phyloP scores from a whole-genome alignment of 257 asterid species.

The Coffea canephora region DNA sequence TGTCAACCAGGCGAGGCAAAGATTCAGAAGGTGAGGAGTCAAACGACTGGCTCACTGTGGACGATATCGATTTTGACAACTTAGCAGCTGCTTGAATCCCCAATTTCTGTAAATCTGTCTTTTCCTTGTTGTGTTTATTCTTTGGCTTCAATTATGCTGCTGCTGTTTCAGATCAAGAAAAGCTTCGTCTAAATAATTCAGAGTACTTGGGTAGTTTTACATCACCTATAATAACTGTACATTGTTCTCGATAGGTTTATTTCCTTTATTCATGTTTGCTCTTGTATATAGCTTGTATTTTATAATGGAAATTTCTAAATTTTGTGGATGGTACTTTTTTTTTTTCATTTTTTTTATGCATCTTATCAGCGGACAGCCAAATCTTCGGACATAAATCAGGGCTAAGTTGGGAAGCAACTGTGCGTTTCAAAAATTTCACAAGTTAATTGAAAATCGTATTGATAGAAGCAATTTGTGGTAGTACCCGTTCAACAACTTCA shows the following conservation, averaged over 20 bases:
- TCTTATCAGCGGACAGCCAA: neutral
- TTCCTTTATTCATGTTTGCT: neutral
- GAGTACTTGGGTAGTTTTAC: neutral
- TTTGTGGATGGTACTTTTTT: neutral
- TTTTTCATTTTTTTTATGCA: no score
- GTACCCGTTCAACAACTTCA: no score
- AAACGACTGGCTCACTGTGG: conserved; percentile 70
- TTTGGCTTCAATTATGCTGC: conserved; percentile 11
- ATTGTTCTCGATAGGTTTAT: neutral
- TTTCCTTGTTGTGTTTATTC: neutral
- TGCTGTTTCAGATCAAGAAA: neutral
- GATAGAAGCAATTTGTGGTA: no score
- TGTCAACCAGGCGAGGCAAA: conserved; percentile 37
- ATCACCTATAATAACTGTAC: neutral
- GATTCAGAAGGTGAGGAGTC: conserved; percentile 79
- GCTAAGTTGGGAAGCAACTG: no score
- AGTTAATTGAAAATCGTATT: no score
- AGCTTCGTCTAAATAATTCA: neutral
- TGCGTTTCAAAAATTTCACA: no score
- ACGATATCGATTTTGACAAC: conserved; percentile 57
- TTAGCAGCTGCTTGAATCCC: conserved; percentile 36
- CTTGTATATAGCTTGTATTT: neutral
- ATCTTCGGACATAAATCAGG: no score
- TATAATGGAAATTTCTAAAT: neutral
- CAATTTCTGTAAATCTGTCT: conserved; percentile 23